phyloP scores from a whole-genome alignment of 2,329 filamentous ascomycete genomes.

The Phoma sp. region DNA sequence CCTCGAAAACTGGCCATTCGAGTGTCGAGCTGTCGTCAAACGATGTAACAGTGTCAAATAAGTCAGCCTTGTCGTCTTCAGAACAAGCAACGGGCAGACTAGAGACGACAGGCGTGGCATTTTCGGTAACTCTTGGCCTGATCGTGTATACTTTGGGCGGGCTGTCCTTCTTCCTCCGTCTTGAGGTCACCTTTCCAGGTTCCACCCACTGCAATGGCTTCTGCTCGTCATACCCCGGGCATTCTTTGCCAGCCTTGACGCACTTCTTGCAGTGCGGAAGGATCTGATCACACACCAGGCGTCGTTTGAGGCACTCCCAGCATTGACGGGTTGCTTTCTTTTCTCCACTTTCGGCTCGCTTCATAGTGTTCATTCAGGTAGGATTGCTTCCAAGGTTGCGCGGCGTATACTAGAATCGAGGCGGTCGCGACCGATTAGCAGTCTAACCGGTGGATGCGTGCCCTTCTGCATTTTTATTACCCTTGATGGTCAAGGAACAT shows the following conservation, averaged over 20 bases:
- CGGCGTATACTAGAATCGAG: constrained; percentile 9
- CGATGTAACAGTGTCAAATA: background rate
- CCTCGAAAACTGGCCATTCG: background rate
- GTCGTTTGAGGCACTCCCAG: constrained; percentile 44
- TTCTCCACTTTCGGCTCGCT: constrained; percentile 23
- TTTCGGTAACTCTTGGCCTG: background rate
- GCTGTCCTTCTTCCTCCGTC: constrained; percentile 28
- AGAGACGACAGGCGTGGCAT: background rate
- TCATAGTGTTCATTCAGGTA: background rate
- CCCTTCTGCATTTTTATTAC: constrained; percentile 37
- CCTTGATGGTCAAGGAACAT: constrained; percentile 14
- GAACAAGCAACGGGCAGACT: background rate
- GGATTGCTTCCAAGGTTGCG: background rate
- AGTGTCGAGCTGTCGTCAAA: background rate
- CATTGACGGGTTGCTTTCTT: constrained; percentile 39
- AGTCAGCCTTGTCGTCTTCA: background rate
- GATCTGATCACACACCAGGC: constrained; percentile 45
- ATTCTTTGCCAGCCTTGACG: constrained; percentile 35
- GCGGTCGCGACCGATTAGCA: constrained; percentile 6
- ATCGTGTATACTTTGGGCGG: constrained; percentile 19
- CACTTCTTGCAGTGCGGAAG: constrained; percentile 43
- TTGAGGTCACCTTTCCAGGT: constrained; percentile 39
- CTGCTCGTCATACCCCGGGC: constrained; percentile 42
- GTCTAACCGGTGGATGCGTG: constrained; percentile 4
- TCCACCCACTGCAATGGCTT: constrained; percentile 45